These are phyloP conservation scores for Zygosaccharomyces sapae DNA, from an alignment of 1,139 yeast species.

Conservation along the genomic window DNA sequence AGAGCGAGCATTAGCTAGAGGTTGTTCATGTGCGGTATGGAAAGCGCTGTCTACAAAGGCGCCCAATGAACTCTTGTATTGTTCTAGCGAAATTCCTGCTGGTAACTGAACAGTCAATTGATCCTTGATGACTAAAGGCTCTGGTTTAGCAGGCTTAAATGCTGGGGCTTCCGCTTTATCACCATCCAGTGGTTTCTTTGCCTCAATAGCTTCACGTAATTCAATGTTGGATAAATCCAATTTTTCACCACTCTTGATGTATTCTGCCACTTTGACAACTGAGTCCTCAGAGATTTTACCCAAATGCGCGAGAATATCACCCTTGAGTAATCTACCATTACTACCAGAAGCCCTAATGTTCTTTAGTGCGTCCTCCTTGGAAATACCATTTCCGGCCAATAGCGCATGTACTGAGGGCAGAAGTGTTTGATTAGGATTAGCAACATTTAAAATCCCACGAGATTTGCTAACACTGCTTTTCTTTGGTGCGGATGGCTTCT, in stretches of 20 bases:
- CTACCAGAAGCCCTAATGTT: conserved; percentile 86
- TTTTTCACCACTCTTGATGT: conserved; percentile 55
- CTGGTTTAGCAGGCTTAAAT: conserved; percentile 21
- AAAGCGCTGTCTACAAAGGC: conserved; percentile 26
- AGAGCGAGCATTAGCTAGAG: conserved; percentile 35
- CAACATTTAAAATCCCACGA: conserved; percentile 32
- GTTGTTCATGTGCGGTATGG: conserved; percentile 24
- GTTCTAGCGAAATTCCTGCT: conserved; percentile 15
- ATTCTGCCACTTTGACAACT: conserved; percentile 51
- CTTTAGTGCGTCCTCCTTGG: conserved; percentile 62
- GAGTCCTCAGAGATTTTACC: conserved; percentile 63
- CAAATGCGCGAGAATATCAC: conserved; percentile 81
- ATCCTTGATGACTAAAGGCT: conserved; percentile 29
- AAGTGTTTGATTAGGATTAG: conserved; percentile 62
- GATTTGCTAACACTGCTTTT: conserved; percentile 2
- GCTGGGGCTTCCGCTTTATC: conserved; percentile 11
- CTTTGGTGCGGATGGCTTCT: conserved; percentile 13
- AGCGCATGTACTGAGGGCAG: conserved; percentile 78
- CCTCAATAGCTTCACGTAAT: conserved; percentile 35
- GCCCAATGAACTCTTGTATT: conserved; percentile 19
- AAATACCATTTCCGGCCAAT: conserved; percentile 56
- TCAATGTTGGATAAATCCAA: conserved; percentile 75
- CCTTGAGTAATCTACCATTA: conserved; percentile 78
- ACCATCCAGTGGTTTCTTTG: conserved; percentile 22
- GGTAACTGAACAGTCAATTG: conserved; percentile 22